Evolutionary conservation across 495 filamentous ascomycete genomes (phyloP).

Genomic region (Neohortaea acidophila): DNA sequence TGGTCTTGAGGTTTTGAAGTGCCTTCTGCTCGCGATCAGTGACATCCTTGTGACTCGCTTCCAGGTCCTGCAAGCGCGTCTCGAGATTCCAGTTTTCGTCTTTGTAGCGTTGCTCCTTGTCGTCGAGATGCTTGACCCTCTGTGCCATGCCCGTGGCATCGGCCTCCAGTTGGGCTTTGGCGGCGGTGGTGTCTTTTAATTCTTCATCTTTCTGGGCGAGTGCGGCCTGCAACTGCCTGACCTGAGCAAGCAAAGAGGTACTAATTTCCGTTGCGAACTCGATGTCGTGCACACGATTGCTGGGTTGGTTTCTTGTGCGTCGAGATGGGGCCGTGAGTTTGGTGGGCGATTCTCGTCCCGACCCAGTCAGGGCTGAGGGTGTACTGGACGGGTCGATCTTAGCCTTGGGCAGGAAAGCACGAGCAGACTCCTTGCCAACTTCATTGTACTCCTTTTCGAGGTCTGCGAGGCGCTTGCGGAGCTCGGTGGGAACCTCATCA

Average conservation of each 20-base stretch:
- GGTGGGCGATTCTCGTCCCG: conserved; percentile 74
- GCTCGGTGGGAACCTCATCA: conserved; percentile 66
- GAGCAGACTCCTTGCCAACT: conserved; percentile 74
- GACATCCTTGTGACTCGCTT: conserved; percentile 51
- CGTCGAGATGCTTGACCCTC: conserved; percentile 65
- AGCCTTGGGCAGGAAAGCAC: conserved; percentile 77
- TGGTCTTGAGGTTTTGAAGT: conserved; percentile 47
- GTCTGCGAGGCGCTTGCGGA: conserved; percentile 68
- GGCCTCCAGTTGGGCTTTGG: conserved; percentile 62
- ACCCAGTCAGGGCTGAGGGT: conserved; percentile 66
- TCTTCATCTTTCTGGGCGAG: conserved; percentile 77
- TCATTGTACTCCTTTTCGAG: conserved; percentile 93
- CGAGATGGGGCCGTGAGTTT: conserved; percentile 70
- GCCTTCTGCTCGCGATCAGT: conserved; percentile 67
- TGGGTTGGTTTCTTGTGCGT: conserved; percentile 79
- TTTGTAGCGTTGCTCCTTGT: conserved; percentile 87
- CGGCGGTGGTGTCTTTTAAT: conserved; percentile 53
- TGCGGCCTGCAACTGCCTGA: conserved; percentile 70
- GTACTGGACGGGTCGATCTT: conserved; percentile 45
- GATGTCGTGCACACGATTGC: conserved; percentile 76
- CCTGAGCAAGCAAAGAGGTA: conserved; percentile 74
- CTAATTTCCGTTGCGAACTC: conserved; percentile 93
- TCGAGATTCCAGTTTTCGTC: conserved; percentile 97
- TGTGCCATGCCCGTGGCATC: conserved; percentile 67
- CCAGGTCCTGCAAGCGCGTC: conserved; percentile 69